Percentiles rank a stretch among this genome's conserved stretches.
Conservation (phyloP, 176 grass and related monocot species). For the Typha latifolia region DNA sequence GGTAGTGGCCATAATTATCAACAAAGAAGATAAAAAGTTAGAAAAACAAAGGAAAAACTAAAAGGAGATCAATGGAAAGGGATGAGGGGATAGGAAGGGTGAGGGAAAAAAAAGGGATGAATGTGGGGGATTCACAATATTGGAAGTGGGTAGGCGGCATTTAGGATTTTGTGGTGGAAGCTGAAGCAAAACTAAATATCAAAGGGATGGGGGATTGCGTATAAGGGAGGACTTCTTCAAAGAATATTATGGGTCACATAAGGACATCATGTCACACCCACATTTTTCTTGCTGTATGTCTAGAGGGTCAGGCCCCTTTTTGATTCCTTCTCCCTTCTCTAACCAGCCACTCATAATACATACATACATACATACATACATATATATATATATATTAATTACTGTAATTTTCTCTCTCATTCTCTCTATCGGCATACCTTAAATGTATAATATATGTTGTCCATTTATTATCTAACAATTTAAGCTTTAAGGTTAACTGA, state of each 20-base stretch:
- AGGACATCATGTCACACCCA: constrained; percentile 26
- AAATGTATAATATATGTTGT: too few relatives aligned
- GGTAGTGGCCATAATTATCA: constrained; percentile 1
- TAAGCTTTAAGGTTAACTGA: neutral
- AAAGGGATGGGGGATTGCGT: constrained; percentile 17
- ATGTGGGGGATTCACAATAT: constrained; percentile 6
- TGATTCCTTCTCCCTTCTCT: constrained; percentile 22
- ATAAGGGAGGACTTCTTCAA: constrained; percentile 12
- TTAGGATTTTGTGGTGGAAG: constrained; percentile 43
- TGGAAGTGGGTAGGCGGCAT: constrained; percentile 24
- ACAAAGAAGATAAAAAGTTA: constrained; percentile 22
- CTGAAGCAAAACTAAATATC: constrained; percentile 45
- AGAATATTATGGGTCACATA: constrained; percentile 31
- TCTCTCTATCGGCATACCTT: too few relatives aligned
- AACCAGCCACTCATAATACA: neutral
- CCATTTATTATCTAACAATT: too few relatives aligned
- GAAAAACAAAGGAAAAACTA: neutral
- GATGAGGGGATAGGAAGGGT: neutral
- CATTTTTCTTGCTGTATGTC: constrained; percentile 8
- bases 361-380: too few relatives aligned
- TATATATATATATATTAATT: too few relatives aligned
- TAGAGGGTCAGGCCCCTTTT: constrained; percentile 6
- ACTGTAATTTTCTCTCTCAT: too few relatives aligned
- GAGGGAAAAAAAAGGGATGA: neutral
- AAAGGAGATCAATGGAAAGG: neutral